Conservation (phyloP, 2,329 filamentous ascomycete genomes). For the Plectosphaerella sp. region DNA sequence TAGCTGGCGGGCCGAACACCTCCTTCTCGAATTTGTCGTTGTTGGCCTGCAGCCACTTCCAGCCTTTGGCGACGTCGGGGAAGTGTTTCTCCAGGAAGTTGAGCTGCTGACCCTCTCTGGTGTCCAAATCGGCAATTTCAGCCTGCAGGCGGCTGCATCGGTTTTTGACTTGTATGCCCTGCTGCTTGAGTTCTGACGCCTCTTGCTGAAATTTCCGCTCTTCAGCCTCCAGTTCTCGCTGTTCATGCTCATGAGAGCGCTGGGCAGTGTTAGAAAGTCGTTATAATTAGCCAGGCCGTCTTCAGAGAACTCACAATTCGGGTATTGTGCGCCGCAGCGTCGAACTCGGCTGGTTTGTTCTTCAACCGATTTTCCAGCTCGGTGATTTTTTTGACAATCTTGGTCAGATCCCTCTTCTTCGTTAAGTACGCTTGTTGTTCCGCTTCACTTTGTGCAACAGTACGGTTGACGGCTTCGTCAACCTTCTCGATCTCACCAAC, state of each 20-base stretch:
- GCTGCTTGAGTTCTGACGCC: conserved; percentile 33
- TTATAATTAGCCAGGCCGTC: background rate
- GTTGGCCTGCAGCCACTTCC: conserved; percentile 78
- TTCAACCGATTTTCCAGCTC: conserved; percentile 59
- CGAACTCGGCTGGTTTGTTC: conserved; percentile 61
- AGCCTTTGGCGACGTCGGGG: conserved; percentile 63
- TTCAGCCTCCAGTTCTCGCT: conserved; percentile 46
- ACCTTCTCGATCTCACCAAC: conserved; percentile 32
- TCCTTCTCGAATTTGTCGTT: conserved; percentile 64
- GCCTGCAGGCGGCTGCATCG: conserved; percentile 33
- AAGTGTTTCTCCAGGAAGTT: conserved; percentile 58
- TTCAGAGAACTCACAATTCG: conserved; percentile 54
- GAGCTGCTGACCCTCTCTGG: conserved; percentile 70
- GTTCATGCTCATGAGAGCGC: conserved; percentile 56
- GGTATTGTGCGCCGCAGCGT: conserved; percentile 66
- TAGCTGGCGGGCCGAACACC: conserved; percentile 75
- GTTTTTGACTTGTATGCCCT: conserved; percentile 34
- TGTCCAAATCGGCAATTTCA: conserved; percentile 60
- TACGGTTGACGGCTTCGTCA: conserved; percentile 12
- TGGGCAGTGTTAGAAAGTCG: conserved; percentile 26
- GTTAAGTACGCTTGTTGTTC: conserved; percentile 44
- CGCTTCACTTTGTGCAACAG: conserved; percentile 41
- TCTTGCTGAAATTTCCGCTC: conserved; percentile 31
- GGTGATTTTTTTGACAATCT: conserved; percentile 53
- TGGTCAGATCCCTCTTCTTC: conserved; percentile 46